phyloP scores from a whole-genome alignment of 371 early-diverging fungal species.

The Apophysomyces elegans region DNA sequence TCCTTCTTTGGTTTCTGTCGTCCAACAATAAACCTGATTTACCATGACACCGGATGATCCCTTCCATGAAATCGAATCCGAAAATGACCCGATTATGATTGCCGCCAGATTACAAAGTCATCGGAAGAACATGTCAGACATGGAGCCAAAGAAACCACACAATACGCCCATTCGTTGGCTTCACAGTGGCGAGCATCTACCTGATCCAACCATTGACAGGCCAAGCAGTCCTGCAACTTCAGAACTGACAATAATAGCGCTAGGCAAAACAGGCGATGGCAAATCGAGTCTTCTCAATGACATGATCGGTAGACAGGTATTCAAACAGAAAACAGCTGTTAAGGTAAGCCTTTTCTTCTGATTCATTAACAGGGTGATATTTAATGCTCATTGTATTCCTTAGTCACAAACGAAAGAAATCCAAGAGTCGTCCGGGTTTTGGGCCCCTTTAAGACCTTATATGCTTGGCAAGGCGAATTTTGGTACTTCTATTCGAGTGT shows the following conservation, averaged over 20 bases:
- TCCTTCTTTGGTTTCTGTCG: too few relatives aligned
- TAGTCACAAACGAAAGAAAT: slow-evolving; percentile 48
- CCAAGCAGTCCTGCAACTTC: slow-evolving; percentile 10
- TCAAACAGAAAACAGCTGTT: slow-evolving; percentile 42
- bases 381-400: slow-evolving; percentile 1
- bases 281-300: slow-evolving; percentile 53
- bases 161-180: slow-evolving; percentile 1
- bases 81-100: slow-evolving; percentile 39
- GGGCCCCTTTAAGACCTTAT: slow-evolving; percentile 45
- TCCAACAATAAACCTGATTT: background rate
- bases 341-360: slow-evolving; percentile 18
- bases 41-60: slow-evolving; percentile 20
- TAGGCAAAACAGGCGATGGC: slow-evolving; percentile 55
- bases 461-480: slow-evolving; percentile 33
- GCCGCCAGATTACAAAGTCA: slow-evolving; percentile 22
- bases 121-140: background rate
- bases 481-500: slow-evolving; percentile 37
- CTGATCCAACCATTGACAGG: slow-evolving; percentile 3
- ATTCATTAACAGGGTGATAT: too few relatives aligned
- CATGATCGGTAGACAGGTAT: slow-evolving; percentile 37
- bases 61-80: slow-evolving; percentile 29
- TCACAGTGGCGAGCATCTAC: background rate
- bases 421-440: slow-evolving; percentile 33
- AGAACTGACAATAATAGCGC: slow-evolving; percentile 27
- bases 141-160: background rate